Base-by-base conservation (phyloP, 2,329 filamentous ascomycete species). In the Alternaria novae-zelandiae region DNA sequence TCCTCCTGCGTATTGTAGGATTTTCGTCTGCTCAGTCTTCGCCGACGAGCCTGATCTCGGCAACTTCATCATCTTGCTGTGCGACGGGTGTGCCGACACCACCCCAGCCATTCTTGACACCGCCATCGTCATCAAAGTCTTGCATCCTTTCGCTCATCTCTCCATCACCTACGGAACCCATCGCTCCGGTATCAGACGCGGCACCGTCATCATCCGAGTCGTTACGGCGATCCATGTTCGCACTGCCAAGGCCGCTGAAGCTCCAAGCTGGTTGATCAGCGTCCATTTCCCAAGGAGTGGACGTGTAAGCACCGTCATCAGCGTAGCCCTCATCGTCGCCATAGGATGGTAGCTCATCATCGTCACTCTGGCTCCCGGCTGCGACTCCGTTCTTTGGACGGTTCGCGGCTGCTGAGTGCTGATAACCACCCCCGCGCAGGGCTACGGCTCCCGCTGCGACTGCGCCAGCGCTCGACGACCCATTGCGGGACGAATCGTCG, bases 401-500 rank as follows among this genome's bases (percentile, higher is more conserved):
- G 66, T 59, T 79, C 75, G 56, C 76, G 62, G 65, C 74, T 78
- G 60, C 71, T 67, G 70, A 74, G 67, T 64, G 71, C 69, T 43
- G 69, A 70, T 67, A 79, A 74, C 77, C 78, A 77, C 67, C 74
- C 72, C 70, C 77, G 72, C 57, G 75, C 76, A 74, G 77, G 79
- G 59, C 75, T 80, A 59, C 75, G 64, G 70, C 81, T 82, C 76
- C 88, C 89, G 85, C 91, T 93, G 82, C 91, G 87, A 85, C 89
- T 92, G 85, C 89, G 87, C 87, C 92, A 88, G 88, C 91, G 91
- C 91, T 93, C 92, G 92, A 92, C 90, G 90, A 95, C 88, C 92
- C 93, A 95, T 84, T 89, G 86, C 85, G 90, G 90, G 90, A 95
- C 88, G 88, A 93, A 89, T 86, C 90, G 90, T 86, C 92, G 91